Evolutionary conservation across 192 early-diverging fungal species (phyloP), one percentile per base, ranked within the genome.

Genomic region (Chytriomyces hyalinus): DNA sequence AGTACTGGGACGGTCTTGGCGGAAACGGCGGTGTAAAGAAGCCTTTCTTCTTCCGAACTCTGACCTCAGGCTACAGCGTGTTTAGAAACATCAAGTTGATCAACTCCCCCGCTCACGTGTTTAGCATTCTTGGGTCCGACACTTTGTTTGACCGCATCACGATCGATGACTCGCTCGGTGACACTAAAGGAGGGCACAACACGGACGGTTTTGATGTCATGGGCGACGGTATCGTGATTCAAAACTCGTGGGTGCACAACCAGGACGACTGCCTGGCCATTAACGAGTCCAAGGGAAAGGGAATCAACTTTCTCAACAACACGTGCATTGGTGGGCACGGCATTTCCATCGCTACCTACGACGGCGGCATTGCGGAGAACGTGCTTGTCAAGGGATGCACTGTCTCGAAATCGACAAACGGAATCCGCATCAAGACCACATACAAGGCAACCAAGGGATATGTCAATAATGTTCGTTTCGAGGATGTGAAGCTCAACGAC

Each of bases 361-460:
- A 36, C 36, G 75, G 75, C 15, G 17, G 70, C 44, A 60, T 80
- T 20, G 86, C 87, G 45, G 67, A 78, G 63, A 80, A 78, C 63
- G 82, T 88, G 7, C 66, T 43, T 2, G 69, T 88, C 50, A 76
- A 20, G 6, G 65, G 71, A 62, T 79, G 65, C 61, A 85, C 77
- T 5, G 69, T 83, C 46, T 67, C 65, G n/a, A 84, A 76, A 44
- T 20, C n/a, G 1, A 11, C 20, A 0, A 76, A 76, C 68, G 72
- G 77, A 22, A 13, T 88, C 57, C 85, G 87, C 65, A 85, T 88
- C 77, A 88, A 88, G 77, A 82, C 87, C 5, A 82, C 79, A 53
- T 65, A 73, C 59, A 76, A 80, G 59, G 87, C 80, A 24, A 86
- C 63, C 53, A 60, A 60, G 17, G 80, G 70, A 60, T 74, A 24